These are phyloP conservation scores for Hericium erinaceus DNA, from an alignment of 768 basidiomycete species.

Conservation along the genomic window DNA sequence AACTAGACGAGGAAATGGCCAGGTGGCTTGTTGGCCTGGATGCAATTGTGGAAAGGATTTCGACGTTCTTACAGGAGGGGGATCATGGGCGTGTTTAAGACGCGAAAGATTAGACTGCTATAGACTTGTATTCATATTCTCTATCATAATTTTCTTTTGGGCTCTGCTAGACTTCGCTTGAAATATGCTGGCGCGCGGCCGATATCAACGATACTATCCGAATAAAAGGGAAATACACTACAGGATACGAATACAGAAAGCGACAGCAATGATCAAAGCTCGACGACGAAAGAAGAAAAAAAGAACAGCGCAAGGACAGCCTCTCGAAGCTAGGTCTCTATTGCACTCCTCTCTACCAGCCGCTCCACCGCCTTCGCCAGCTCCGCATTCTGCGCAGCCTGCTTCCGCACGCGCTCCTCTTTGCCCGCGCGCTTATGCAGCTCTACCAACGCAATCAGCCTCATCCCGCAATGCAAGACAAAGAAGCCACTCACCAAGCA, in stretches of 20 bases:
- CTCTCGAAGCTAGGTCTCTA: neutral
- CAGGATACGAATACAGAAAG: neutral
- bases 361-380: conserved; percentile 15
- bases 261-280: neutral
- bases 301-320: neutral
- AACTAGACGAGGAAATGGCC: conserved; percentile 42
- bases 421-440: conserved; percentile 50
- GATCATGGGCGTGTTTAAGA: conserved; percentile 44
- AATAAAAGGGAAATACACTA: neutral
- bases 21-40: conserved; percentile 57
- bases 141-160: too few species aligned
- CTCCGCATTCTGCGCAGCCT: conserved; percentile 33
- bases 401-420: conserved; percentile 35
- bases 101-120: too few species aligned
- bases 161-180: too few species aligned
- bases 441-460: conserved; percentile 28
- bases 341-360: conserved; percentile 2
- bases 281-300: neutral
- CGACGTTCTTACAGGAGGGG: conserved; percentile 44
- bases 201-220: too few species aligned
- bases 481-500: conserved; percentile 38
- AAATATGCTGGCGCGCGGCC: too few species aligned
- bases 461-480: neutral
- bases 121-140: too few species aligned
- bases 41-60: conserved; percentile 39